phyloP scores from a whole-genome alignment of 305 asterid species.

The Withania somnifera region DNA sequence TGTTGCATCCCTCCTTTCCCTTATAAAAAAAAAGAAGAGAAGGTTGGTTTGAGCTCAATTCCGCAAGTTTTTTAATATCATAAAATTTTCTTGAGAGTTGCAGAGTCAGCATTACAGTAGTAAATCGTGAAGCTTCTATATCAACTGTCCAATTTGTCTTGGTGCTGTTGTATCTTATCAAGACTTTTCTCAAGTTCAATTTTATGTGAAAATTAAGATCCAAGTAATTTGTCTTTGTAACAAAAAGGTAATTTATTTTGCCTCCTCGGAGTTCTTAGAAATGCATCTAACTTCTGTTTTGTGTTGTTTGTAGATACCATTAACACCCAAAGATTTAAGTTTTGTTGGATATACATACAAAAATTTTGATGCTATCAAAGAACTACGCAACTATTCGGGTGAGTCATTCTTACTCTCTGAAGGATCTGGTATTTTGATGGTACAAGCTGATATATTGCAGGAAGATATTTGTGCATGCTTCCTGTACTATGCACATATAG shows the following conservation, averaged over 20 bases:
- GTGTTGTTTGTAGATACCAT: slow-evolving; percentile 9
- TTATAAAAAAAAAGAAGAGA: no score
- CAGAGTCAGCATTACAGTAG: background rate
- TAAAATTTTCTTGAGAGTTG: background rate
- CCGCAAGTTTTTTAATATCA: background rate
- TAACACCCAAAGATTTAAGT: slow-evolving; percentile 48
- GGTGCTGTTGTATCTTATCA: background rate
- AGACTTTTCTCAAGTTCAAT: background rate
- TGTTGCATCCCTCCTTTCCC: no score
- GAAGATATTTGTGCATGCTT: background rate
- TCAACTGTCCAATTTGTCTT: background rate
- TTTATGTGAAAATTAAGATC: background rate
- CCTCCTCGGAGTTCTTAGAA: background rate
- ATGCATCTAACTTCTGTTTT: background rate
- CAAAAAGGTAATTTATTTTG: no score
- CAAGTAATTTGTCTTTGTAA: background rate
- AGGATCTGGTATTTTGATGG: background rate
- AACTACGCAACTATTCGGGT: no score
- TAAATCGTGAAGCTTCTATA: background rate
- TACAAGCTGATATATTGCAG: background rate
- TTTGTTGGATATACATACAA: slow-evolving; percentile 81
- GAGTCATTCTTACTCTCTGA: slow-evolving; percentile 11
- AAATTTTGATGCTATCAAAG: slow-evolving; percentile 63
- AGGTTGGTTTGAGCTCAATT: background rate
- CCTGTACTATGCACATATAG: background rate